phyloP scores from a whole-genome alignment of 352 stramenopile species.

The Phytophthora tentaculata region DNA sequence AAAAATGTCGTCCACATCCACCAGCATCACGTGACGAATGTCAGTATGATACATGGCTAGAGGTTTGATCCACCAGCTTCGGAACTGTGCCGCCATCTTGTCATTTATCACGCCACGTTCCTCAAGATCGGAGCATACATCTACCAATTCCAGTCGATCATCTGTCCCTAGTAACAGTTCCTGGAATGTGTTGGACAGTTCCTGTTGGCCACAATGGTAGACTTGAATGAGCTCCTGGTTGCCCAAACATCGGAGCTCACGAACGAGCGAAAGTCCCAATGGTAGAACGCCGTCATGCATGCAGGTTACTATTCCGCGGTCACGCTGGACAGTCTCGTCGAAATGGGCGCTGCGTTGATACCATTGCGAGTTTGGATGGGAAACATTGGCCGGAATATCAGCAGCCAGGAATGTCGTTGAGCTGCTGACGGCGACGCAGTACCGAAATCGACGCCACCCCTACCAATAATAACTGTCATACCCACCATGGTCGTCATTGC shows the following conservation, averaged over 20 bases:
- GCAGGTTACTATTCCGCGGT: constrained; percentile 44
- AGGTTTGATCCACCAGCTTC: constrained; percentile 50
- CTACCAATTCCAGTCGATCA: constrained; percentile 39
- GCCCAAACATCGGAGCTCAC: constrained; percentile 44
- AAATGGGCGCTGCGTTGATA: constrained; percentile 35
- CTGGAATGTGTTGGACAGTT: constrained; percentile 37
- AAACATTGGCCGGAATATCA: constrained; percentile 12
- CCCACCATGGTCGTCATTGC: constrained; percentile 26
- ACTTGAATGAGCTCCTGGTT: constrained; percentile 48
- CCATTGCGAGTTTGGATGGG: constrained; percentile 23
- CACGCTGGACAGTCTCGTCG: constrained; percentile 30
- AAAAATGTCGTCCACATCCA: constrained; percentile 37
- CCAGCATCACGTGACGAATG: constrained; percentile 32
- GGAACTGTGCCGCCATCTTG: constrained; percentile 23
- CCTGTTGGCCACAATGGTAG: constrained; percentile 43
- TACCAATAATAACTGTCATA: constrained; percentile 24
- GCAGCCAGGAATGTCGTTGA: constrained; percentile 27
- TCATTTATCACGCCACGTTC: constrained; percentile 19
- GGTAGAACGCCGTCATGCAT: constrained; percentile 38
- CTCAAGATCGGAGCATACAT: constrained; percentile 44
- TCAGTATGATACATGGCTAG: constrained; percentile 35
- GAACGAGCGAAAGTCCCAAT: constrained; percentile 49
- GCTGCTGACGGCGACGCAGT: constrained; percentile 10
- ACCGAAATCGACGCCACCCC: constrained; percentile 18
- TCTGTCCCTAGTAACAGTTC: constrained; percentile 21